These are phyloP conservation scores for Agapanthus africanus DNA, from an alignment of 106 monocot species.

Conservation along the genomic window DNA sequence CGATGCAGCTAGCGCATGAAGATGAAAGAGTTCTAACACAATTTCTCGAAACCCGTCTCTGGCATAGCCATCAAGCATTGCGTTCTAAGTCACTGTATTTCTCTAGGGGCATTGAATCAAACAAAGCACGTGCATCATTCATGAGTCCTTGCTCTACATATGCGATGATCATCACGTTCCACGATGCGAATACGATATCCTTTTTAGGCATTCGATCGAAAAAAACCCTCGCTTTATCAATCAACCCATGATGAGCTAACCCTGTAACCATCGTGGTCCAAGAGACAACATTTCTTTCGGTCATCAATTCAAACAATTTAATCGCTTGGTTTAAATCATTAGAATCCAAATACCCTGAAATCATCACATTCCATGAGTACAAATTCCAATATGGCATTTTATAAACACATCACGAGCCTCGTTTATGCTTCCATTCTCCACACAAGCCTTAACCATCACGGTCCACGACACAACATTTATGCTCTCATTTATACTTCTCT, in stretches of 20 bases:
- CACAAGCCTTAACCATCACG: conserved; percentile 33
- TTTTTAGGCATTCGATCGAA: conserved; percentile 35
- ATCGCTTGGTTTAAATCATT: conserved; percentile 7
- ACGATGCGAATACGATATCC: conserved; percentile 40
- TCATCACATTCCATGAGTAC: conserved; percentile 47
- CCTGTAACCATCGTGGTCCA: conserved; percentile 45
- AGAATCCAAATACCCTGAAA: conserved; percentile 23
- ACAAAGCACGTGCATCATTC: conserved; percentile 20
- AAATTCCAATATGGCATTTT: conserved; percentile 30
- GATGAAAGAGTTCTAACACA: conserved; percentile 20
- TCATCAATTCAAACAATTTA: conserved; percentile 24
- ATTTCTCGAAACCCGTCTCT: conserved; percentile 16
- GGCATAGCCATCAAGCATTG: conserved; percentile 29
- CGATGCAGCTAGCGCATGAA: conserved; percentile 19
- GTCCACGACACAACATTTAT: conserved; percentile 46
- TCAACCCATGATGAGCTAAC: conserved; percentile 22
- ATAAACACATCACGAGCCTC: conserved; percentile 27
- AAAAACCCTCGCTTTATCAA: conserved; percentile 18
- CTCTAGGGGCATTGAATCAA: conserved; percentile 25
- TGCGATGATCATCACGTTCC: conserved; percentile 44
- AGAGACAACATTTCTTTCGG: conserved; percentile 27
- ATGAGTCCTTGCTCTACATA: conserved; percentile 18
- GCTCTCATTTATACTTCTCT: conserved; percentile 22
- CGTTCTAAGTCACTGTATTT: conserved; percentile 37
- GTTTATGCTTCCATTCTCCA: conserved; percentile 14